Percentiles rank a stretch among this genome's conserved stretches.
phyloP scores from a whole-genome alignment of 1,284 basidiomycete genomes.

The Peniophora sp. region DNA sequence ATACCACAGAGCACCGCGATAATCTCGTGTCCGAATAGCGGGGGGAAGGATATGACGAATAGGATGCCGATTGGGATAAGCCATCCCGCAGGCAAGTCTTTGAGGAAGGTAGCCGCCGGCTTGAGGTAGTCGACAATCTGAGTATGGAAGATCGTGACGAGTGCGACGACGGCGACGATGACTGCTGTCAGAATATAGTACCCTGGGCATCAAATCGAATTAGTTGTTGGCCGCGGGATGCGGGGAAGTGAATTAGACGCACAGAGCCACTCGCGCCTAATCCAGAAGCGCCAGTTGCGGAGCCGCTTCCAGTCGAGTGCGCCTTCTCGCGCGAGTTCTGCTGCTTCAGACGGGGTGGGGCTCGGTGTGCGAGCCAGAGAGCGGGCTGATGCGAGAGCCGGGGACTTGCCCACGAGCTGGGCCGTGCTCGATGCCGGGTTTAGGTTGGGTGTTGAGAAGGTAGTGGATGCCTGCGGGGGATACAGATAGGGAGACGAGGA shows the following conservation, averaged over 20 bases:
- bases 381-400: slow-evolving; percentile 7
- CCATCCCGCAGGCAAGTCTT: slow-evolving; percentile 49
- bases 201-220: slow-evolving; percentile 14
- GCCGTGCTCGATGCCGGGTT: slow-evolving; percentile 9
- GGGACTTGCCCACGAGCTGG: slow-evolving; percentile 12
- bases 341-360: slow-evolving; percentile 30
- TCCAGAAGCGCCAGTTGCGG: slow-evolving; percentile 37
- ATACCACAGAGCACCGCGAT: slow-evolving; percentile 44
- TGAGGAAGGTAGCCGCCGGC: slow-evolving; percentile 47
- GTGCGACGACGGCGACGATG: slow-evolving; percentile 30
- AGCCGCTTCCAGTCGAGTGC: slow-evolving; percentile 38
- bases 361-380: slow-evolving; percentile 29
- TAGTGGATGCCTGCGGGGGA: too few relatives aligned
- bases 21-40: slow-evolving; percentile 51
- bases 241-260: slow-evolving; percentile 16
- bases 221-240: not conserved
- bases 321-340: slow-evolving; percentile 25
- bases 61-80: slow-evolving; percentile 76
- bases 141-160: slow-evolving; percentile 47
- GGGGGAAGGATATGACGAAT: slow-evolving; percentile 73
- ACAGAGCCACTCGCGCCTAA: slow-evolving; percentile 42
- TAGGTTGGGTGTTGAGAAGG: too few relatives aligned
- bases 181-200: slow-evolving; percentile 25
- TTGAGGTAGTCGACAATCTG: slow-evolving; percentile 53
- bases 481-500: too few relatives aligned